Evolutionary conservation across 768 basidiomycete species (phyloP), one percentile per base, ranked within the genome.

Genomic region (Boletus pseudopeckii): DNA sequence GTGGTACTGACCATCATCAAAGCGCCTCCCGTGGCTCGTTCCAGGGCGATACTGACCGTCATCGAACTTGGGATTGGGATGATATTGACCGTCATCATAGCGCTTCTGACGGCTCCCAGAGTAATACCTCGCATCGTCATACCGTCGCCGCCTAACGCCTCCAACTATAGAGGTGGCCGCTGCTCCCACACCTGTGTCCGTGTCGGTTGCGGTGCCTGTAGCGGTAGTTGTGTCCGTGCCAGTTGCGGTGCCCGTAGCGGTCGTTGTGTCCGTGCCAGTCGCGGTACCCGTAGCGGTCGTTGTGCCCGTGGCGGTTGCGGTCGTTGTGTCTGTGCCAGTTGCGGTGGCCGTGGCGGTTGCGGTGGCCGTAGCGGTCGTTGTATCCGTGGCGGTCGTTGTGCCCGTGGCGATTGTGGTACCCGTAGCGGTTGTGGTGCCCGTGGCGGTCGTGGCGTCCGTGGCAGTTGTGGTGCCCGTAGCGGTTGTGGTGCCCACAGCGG

Each of bases 1-100:
- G 15, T 53, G 62, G 41, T 64, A 58, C 33, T 55, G 32, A 8
- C 60, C 60, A 39, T 63, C 54, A 6, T 66, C 58, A 7, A 22
- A 50, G n/a, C 54, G 57, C 30, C 40, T 48, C 38, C 26, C 24
- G 20, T 14, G 52, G 9, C 10, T 41, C 45, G 44, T 33, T 2
- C 30, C 13, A 1, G 53, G 50, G 14, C 53, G 61, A 39, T 63
- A 57, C 37, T 55, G 18, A 7, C 63, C 59, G 28, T 62, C 59
- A 24, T 65, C 63, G 9, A n/a, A 49, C 37, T 48, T 33, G 24
- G 57, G 4, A 7, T 32, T 15, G 9, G 50, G 47, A 1, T 54
- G 63, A 18, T 64, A 56, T 33, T 54, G 34, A 22, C 58, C 58
- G 28, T 53, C 58, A 9, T 60, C 58, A 13, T 32, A 37, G 11